Evolutionary conservation across 179 eudicot genomes (phyloP).

Genomic region (Beta macrorhiza): DNA sequence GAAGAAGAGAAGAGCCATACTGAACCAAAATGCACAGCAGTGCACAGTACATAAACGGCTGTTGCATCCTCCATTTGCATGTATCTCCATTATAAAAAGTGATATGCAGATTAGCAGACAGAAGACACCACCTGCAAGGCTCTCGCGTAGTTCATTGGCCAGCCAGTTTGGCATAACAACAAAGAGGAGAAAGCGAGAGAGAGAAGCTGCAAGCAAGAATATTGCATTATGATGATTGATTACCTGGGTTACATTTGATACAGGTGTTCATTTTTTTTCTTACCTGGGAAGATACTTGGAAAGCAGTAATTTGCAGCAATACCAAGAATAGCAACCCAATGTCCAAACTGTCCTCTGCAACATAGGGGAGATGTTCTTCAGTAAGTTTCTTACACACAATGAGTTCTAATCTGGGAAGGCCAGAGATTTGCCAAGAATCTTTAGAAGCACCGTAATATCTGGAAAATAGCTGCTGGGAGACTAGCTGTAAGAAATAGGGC

Average conservation of each 20-base stretch:
- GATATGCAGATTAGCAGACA: slow-evolving; percentile 32
- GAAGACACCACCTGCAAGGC: slow-evolving; percentile 38
- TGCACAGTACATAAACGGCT: slow-evolving; percentile 34
- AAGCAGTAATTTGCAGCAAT: slow-evolving; percentile 35
- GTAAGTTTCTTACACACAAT: slow-evolving; percentile 2
- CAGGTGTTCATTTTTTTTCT: neutral
- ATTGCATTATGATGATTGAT: neutral
- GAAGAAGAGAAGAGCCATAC: slow-evolving; percentile 41
- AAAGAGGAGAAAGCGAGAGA: slow-evolving; percentile 46
- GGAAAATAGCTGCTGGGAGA: slow-evolving; percentile 42
- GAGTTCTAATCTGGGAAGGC: slow-evolving; percentile 3
- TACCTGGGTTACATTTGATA: too few relatives aligned
- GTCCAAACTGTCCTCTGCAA: slow-evolving; percentile 55
- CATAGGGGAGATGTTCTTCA: slow-evolving; percentile 25
- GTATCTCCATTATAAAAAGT: slow-evolving; percentile 36
- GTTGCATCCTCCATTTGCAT: slow-evolving; percentile 33
- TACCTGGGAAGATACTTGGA: slow-evolving; percentile 41
- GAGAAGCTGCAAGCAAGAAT: slow-evolving; percentile 36
- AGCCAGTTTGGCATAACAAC: slow-evolving; percentile 50
- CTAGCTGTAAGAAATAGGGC: slow-evolving; percentile 38
- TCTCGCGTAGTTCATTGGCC: slow-evolving; percentile 37
- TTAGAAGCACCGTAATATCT: slow-evolving; percentile 39
- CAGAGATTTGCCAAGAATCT: slow-evolving; percentile 19
- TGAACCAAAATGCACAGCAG: slow-evolving; percentile 38
- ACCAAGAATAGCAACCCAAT: slow-evolving; percentile 49